Conservation (phyloP, 2,329 filamentous ascomycete species). For the Phoma sp. region DNA sequence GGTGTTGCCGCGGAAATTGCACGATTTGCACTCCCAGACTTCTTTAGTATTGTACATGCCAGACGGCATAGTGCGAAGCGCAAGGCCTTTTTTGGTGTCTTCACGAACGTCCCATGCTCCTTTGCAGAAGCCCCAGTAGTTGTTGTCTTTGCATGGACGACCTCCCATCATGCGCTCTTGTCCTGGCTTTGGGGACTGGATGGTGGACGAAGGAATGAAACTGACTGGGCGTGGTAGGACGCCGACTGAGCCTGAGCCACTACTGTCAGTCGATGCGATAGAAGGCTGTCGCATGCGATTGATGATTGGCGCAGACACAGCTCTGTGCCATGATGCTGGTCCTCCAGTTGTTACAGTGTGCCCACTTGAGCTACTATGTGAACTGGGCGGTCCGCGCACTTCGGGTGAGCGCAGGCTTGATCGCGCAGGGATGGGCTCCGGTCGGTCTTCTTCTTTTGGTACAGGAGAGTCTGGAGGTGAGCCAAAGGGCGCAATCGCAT, state of each 20-base stretch:
- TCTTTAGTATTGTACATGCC: constrained; percentile 46
- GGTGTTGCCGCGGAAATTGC: constrained; percentile 44
- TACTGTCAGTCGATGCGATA: constrained; percentile 28
- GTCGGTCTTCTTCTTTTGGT: background rate
- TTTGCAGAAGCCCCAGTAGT: constrained; percentile 53
- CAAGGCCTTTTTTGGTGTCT: constrained; percentile 44
- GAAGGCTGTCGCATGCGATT: constrained; percentile 20
- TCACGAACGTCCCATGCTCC: constrained; percentile 48
- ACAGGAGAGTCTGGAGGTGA: constrained; percentile 4
- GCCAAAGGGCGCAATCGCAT: constrained; percentile 9
- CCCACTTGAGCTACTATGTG: constrained; percentile 12
- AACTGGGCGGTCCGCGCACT: constrained; percentile 4
- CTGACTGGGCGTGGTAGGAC: constrained; percentile 20
- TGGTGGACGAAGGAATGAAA: constrained; percentile 27
- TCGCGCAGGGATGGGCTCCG: background rate
- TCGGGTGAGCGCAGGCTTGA: background rate
- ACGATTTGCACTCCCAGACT: constrained; percentile 47
- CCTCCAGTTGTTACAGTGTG: constrained; percentile 11
- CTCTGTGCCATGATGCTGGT: constrained; percentile 4
- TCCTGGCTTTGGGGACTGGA: constrained; percentile 23
- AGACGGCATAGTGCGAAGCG: constrained; percentile 37
- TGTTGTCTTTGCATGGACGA: constrained; percentile 49
- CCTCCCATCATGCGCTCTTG: constrained; percentile 43
- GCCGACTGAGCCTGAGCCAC: constrained; percentile 21
- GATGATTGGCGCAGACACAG: constrained; percentile 6